Evolutionary conservation across 2,329 filamentous ascomycete genomes (phyloP).

Genomic region (Neofusicoccum cordaticola): DNA sequence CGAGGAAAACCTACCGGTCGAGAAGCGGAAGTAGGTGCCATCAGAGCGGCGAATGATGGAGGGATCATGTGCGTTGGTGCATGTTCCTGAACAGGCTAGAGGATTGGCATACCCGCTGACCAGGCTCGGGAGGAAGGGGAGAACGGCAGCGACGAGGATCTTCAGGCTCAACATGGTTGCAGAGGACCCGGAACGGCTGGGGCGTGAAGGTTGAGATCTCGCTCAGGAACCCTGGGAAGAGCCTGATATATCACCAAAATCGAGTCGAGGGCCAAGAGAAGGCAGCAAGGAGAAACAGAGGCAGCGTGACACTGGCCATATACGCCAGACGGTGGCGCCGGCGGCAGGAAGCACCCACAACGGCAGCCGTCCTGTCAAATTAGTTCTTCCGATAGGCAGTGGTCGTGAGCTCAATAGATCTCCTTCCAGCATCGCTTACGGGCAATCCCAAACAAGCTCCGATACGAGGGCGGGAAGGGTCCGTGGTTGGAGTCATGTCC

Average conservation of each 20-base stretch:
- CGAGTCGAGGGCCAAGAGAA: not conserved
- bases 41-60: conserved; percentile 49
- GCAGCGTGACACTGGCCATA: not conserved
- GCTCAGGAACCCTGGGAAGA: not conserved
- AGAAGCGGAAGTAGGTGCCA: conserved; percentile 53
- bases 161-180: conserved; percentile 1
- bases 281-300: not conserved
- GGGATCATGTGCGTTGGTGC: conserved; percentile 50
- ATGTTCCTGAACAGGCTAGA: conserved; percentile 40
- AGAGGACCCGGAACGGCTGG: not conserved
- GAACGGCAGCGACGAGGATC: not conserved
- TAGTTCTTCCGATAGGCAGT: not conserved
- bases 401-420: not conserved
- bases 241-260: not conserved
- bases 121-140: not conserved
- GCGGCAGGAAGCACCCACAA: not conserved
- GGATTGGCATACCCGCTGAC: conserved; percentile 38
- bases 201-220: not conserved
- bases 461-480: not conserved
- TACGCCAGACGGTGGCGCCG: not conserved
- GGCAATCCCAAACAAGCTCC: not conserved
- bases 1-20: conserved; percentile 32
- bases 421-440: not conserved
- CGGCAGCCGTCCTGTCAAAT: not conserved
- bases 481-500: not conserved